phyloP scores from a whole-genome alignment of 2,329 filamentous ascomycete species.

The Phialocephala subalpina region DNA sequence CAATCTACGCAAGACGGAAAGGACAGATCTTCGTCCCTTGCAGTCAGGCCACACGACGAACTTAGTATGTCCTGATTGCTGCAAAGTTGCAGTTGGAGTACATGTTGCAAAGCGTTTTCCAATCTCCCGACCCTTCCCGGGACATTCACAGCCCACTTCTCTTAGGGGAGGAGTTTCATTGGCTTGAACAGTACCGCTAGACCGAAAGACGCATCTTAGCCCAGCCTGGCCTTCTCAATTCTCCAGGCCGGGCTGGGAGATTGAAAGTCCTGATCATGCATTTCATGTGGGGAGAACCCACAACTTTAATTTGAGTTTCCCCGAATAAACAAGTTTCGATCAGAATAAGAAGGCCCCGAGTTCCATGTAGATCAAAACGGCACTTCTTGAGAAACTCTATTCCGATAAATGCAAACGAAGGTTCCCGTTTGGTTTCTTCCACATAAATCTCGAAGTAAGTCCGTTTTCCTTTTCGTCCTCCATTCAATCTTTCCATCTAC shows the following conservation, averaged over 20 bases:
- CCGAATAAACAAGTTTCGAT: slow-evolving; percentile 9
- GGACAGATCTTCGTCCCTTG: neutral
- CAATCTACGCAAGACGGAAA: neutral
- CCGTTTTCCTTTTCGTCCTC: neutral
- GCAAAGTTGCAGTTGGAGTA: neutral
- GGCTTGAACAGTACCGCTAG: too few relatives aligned
- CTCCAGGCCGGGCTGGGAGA: too few relatives aligned
- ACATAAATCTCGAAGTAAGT: neutral
- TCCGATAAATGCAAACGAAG: neutral
- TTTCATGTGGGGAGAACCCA: neutral
- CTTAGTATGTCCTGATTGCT: neutral
- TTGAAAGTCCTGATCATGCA: too few relatives aligned
- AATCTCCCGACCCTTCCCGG: too few relatives aligned
- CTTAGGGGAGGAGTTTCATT: too few relatives aligned
- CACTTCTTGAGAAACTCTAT: slow-evolving; percentile 5
- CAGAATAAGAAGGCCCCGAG: slow-evolving; percentile 1
- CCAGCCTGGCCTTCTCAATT: too few relatives aligned
- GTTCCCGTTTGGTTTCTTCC: neutral
- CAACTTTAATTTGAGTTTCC: slow-evolving; percentile 1
- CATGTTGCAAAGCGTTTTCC: too few relatives aligned
- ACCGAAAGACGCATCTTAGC: too few relatives aligned
- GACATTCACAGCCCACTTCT: too few relatives aligned
- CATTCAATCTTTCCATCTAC: neutral
- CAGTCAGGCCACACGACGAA: neutral
- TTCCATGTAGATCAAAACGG: slow-evolving; percentile 12